Evolutionary conservation across 768 basidiomycete species (phyloP), one percentile per base, ranked within the genome.

Genomic region (Lactarius deliciosus): DNA sequence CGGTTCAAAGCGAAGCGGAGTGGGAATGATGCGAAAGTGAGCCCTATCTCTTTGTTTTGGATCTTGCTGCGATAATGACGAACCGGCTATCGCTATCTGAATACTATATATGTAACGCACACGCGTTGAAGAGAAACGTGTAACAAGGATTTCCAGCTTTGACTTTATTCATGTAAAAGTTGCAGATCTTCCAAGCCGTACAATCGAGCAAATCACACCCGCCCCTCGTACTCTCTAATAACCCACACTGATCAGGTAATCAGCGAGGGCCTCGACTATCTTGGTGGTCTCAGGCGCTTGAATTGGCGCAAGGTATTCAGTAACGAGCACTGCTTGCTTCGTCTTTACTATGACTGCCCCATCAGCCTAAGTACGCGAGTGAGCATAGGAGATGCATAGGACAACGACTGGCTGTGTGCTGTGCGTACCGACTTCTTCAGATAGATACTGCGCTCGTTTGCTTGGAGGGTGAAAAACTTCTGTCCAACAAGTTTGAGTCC

Each of bases 241-340:
- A 20, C 75, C 75, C 20, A 77, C 80, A 56, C 74, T 67, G 71
- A 83, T 89, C 74, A 97, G 82, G 76, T 95, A 94, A 76, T 94
- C 90, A 40, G 86, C 93, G 28, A 96, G 79, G 6, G 72, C 73
- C 76, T 90, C 86, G 47, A 90, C 90, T 43, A 91, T 69, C 18
- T 81, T 73, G 25, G 85, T 89, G 20, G 83, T 80, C 75, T 96
- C 94, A 18, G 78, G 71, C 2, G 86, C 87, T 74, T 90, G 89
- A 47, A 75, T 73, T 0, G 92, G 92, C 6, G 81, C 78, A 0
- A 66, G 66, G 76, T 96, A 98, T 73, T 88, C 87, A 6, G 86
- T 85, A 25, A 97, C 86, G 61, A 98, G 80, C 64, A 96, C 79
- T n/a, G 92, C 93, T 73, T 91, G 89, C 68, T 83, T 89, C 20